Evolutionary conservation across 2,329 filamentous ascomycete genomes (phyloP), one percentile per base, ranked within the genome.

Genomic region (Mycosphaerella sp.): DNA sequence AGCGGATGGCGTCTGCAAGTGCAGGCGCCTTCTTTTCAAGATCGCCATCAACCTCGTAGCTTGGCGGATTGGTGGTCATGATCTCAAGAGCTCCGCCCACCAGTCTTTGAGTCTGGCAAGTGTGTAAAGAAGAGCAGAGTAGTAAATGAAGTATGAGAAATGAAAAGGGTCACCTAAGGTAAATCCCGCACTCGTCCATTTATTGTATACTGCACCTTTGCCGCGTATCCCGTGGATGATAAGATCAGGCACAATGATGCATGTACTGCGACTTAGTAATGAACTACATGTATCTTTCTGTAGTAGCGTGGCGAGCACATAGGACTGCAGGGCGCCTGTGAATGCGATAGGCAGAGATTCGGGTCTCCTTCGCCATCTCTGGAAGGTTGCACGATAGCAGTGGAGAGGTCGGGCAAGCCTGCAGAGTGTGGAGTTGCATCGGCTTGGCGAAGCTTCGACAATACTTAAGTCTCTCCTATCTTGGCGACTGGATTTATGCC

Each of bases 1-100:
- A 56, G 4, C 61, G 52, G 7, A 65, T 58, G 3, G 65, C 60
- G 40, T 63, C 61, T 10, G 58, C 59, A 12, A 61, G 44, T 12
- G 36, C 50, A 6, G 64, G 54, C 2, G 63, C 30, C 4, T 60
- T 52, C 54, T 63, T 60, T 18, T 66, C 63, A 18, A 57, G 50
- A 4, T 64, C 60, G 7, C 56, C 49, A 21, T 62, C 59, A 27
- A 59, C 41, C 2, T 44, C 35, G 41, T 34, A 49, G 32, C 10
- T 32, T 13, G 40, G 2, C 4, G 6, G 17, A 21, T 28, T 43
- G 4, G 21, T 47, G 12, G 45, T 16, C 45, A 49, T 49, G 10
- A 13, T 39, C 7, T 34, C n/a, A 3, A 8, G 21, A 14, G 41
- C 21, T 25, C 21, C 21, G 21, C 1, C 21, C 21, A 25, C 6